Base-by-base conservation (phyloP, 768 basidiomycete genomes). In the Lactarius sp. region DNA sequence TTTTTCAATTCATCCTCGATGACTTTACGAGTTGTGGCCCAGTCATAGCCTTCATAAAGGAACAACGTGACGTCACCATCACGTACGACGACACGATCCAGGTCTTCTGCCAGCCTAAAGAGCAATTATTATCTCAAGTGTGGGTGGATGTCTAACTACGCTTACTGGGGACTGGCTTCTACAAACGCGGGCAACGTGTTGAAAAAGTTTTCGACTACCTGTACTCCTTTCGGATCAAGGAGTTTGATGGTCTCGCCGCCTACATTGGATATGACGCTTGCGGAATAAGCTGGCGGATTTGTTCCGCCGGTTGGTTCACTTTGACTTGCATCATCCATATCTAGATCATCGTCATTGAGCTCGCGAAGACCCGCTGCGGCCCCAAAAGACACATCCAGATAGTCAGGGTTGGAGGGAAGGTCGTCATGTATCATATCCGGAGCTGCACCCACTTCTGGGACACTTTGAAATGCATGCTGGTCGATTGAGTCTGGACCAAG, bases 11-110 rank as follows among this genome's bases (percentile, higher is more conserved):
- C 88, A 42, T 90, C 85, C 71, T 95, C 92, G 59, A 99, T 94
- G 2, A 83, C 83, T 74, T 82, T 87, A 37, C 96, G 86, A 4
- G 97, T 99, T 53, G 80, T 80, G 1, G 72, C 75, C 95, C 97
- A 99, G 72, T 99, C 97, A 70, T 94, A 99, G 2, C 97, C 97
- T 61, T 94, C 92, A 71, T 97, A 91, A 3, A 99, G 80, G 56
- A 86, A 81, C 27, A 98, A 70, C 1, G 81, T 81, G 53, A 90
- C 73, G 67, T 90, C 81, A 59, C 83, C 85, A 49, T 88, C 75
- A 49, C 81, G 78, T 5, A 92, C 69, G 31, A 84, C 80, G 61
- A 89, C 69, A 34, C 76, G 80, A n/a, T 85, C 60, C 20, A 54
- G 49, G 6, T 54, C 57, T 12, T 62, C 65, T 52, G 56, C 67